Conservation (phyloP, 164 flowering plant species). For the Brasenia schreberi region DNA sequence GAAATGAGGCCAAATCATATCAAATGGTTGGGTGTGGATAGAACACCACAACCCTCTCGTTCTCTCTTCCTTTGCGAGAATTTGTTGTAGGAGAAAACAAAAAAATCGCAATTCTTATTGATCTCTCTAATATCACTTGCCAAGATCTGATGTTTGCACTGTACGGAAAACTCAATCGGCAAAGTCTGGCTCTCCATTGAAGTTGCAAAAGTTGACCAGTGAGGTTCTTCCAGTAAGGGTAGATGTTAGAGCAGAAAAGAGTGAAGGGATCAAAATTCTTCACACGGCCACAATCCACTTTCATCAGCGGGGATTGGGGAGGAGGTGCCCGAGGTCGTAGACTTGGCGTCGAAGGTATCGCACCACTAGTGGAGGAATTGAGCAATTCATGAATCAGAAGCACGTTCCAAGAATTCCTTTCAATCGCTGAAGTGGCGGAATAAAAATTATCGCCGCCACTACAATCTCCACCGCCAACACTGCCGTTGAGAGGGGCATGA, state of each 20-base stretch:
- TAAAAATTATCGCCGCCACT: neutral
- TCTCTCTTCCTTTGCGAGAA: no score
- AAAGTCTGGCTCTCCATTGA: neutral
- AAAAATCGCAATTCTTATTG: slow-evolving; percentile 1
- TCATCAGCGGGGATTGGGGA: slow-evolving; percentile 12
- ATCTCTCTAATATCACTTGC: neutral
- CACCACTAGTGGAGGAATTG: neutral
- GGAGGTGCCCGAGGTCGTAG: slow-evolving; percentile 15
- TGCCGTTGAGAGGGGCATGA: neutral
- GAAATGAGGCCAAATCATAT: no score
- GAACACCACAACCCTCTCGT: no score
- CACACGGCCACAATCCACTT: neutral
- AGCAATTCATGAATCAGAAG: neutral
- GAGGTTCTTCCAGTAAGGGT: slow-evolving; percentile 1
- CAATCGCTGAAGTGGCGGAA: neutral
- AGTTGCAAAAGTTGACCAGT: neutral
- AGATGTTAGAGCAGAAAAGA: neutral
- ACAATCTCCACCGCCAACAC: neutral
- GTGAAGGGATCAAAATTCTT: neutral
- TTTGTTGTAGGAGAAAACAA: neutral
- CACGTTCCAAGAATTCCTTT: neutral
- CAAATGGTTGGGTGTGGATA: no score
- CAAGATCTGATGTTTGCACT: neutral
- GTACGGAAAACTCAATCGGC: slow-evolving; percentile 28
- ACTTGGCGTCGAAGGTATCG: neutral